These are phyloP conservation scores for Xylaria sp. DNA, from an alignment of 2,329 filamentous ascomycete genomes.

Conservation along the genomic window DNA sequence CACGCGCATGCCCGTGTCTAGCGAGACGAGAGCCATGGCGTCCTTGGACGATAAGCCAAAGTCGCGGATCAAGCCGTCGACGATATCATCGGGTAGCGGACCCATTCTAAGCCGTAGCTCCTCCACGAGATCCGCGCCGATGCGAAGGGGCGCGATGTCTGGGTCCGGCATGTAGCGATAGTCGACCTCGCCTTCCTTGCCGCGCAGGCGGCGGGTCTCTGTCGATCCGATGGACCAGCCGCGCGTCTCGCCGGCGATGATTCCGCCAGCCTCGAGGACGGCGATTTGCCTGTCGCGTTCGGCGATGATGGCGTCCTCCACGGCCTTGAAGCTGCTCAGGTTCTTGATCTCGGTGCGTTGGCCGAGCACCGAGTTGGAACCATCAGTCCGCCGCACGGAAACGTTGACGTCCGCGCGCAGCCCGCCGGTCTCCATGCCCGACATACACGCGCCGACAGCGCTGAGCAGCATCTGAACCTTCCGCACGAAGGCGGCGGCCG, in stretches of 20 bases:
- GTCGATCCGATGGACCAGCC: conserved; percentile 90
- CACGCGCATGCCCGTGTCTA: conserved; percentile 82
- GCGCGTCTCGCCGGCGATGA: conserved; percentile 85
- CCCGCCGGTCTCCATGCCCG: conserved; percentile 93
- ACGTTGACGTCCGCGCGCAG: conserved; percentile 96
- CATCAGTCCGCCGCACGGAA: conserved; percentile 75
- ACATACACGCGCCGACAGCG: conserved; percentile 84
- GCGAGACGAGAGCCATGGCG: conserved; percentile 78
- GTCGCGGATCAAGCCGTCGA: conserved; percentile 68
- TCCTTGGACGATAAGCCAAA: conserved; percentile 84
- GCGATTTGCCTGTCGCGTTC: conserved; percentile 90
- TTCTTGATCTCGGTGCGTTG: conserved; percentile 98
- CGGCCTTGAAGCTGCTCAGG: conserved; percentile 90
- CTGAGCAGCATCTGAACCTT: conserved; percentile 87
- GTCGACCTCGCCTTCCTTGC: conserved; percentile 96
- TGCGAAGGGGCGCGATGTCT: conserved; percentile 82
- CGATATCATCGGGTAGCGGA: conserved; percentile 75
- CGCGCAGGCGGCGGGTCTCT: conserved; percentile 82
- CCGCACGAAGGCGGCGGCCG: conserved; percentile 86
- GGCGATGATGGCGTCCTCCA: conserved; percentile 93
- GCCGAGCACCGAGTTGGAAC: conserved; percentile 66
- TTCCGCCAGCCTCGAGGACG: conserved; percentile 79
- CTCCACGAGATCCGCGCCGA: conserved; percentile 75
- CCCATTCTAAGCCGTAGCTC: conserved; percentile 73
- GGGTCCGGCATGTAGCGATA: conserved; percentile 99